Evolutionary conservation across 2,329 filamentous ascomycete genomes (phyloP).

Genomic region (Verticillium nubilum): DNA sequence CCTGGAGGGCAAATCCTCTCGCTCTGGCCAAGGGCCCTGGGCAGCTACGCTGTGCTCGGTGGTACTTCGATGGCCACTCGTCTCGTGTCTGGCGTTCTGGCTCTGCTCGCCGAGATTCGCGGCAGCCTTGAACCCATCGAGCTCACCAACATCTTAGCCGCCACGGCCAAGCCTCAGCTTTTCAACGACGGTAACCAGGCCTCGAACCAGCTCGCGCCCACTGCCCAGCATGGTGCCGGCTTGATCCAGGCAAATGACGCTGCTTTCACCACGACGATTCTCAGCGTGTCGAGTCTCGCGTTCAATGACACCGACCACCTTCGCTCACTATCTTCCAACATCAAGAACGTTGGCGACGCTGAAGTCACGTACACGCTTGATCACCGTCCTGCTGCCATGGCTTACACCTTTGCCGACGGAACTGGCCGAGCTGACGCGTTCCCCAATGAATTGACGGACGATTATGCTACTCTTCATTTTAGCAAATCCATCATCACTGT

Average conservation of each 20-base stretch:
- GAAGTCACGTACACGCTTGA: constrained; percentile 46
- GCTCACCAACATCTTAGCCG: constrained; percentile 43
- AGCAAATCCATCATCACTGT: constrained; percentile 36
- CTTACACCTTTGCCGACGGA: constrained; percentile 42
- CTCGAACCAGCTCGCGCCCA: constrained; percentile 40
- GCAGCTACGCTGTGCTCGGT: constrained; percentile 45
- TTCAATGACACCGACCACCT: constrained; percentile 62
- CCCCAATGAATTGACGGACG: constrained; percentile 36
- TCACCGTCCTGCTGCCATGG: constrained; percentile 44
- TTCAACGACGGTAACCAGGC: constrained; percentile 39
- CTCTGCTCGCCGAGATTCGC: constrained; percentile 46
- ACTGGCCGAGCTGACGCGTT: constrained; percentile 32
- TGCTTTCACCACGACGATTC: constrained; percentile 44
- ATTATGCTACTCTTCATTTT: constrained; percentile 37
- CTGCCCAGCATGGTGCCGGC: constrained; percentile 56
- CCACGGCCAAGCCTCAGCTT: constrained; percentile 41
- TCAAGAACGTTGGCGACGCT: constrained; percentile 47
- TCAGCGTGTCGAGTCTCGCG: constrained; percentile 51
- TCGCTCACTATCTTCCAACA: constrained; percentile 41
- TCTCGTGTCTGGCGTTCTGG: constrained; percentile 47
- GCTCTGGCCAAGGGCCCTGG: constrained; percentile 43
- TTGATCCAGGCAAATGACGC: constrained; percentile 56
- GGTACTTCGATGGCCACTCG: constrained; percentile 59
- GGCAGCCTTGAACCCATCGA: constrained; percentile 44
- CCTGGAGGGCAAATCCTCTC: constrained; percentile 54